These are phyloP conservation scores for Chlorociboria aeruginascens DNA, from an alignment of 495 filamentous ascomycete species.

Conservation along the genomic window DNA sequence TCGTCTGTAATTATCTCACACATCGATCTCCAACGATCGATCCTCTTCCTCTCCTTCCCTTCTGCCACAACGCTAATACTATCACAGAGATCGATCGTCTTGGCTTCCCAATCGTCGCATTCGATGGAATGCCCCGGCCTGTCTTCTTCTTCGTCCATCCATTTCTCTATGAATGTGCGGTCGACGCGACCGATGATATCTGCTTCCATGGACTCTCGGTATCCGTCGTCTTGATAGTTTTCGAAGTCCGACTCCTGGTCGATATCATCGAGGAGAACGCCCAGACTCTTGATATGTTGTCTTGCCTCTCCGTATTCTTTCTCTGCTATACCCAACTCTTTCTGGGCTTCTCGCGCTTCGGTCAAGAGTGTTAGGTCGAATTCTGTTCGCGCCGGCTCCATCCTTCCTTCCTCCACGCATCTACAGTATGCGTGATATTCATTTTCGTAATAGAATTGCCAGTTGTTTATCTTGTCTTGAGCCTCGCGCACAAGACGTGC, in stretches of 20 bases:
- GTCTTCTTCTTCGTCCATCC: slow-evolving; percentile 1
- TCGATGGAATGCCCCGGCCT: not conserved
- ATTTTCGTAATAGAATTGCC: not conserved
- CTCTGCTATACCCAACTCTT: not conserved
- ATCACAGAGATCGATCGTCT: not conserved
- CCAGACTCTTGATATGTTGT: not conserved
- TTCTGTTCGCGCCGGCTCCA: not conserved
- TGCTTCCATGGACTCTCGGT: not conserved
- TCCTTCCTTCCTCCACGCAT: not conserved
- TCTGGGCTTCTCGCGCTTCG: not conserved
- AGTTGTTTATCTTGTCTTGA: not conserved
- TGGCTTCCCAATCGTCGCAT: slow-evolving; percentile 1
- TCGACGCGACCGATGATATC: not conserved
- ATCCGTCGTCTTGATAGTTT: slow-evolving; percentile 1
- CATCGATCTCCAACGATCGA: slow-evolving; percentile 3
- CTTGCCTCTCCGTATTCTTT: not conserved
- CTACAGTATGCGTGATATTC: not conserved
- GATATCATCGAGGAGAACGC: not conserved
- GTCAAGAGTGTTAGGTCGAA: not conserved
- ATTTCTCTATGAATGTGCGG: not conserved
- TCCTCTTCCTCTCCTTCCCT: not conserved
- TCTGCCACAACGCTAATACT: slow-evolving; percentile 2
- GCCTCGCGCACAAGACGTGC: not conserved
- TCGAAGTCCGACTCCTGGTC: slow-evolving; percentile 5
- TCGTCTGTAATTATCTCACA: not conserved